These are phyloP conservation scores for Sporothrix brunneoviolacea DNA, from an alignment of 2,329 filamentous ascomycete genomes.

Conservation along the genomic window DNA sequence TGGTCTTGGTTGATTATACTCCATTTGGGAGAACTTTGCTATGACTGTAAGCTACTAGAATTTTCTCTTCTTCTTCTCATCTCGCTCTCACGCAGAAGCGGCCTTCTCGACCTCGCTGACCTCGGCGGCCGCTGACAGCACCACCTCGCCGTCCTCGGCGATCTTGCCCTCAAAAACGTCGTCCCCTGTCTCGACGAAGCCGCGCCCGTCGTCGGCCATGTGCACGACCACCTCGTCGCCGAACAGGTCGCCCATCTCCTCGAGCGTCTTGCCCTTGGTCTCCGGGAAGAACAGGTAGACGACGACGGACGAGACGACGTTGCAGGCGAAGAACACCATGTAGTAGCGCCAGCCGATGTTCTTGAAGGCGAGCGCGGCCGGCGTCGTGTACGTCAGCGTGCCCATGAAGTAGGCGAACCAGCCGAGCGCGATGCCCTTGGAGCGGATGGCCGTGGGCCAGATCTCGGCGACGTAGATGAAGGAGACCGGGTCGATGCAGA, in stretches of 20 bases:
- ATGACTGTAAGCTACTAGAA: no score
- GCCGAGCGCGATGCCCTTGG: constrained; percentile 11
- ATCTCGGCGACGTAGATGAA: constrained; percentile 11
- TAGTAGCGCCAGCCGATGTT: constrained; percentile 11
- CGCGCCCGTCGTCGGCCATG: constrained; percentile 8
- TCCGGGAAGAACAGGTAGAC: constrained; percentile 8
- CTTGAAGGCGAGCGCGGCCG: not conserved
- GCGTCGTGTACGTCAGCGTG: constrained; percentile 5
- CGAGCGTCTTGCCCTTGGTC: constrained; percentile 12
- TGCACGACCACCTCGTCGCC: constrained; percentile 14
- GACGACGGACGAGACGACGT: not conserved
- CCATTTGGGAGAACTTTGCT: no score
- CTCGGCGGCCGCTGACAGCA: no score
- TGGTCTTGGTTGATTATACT: no score
- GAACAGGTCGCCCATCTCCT: constrained; percentile 20
- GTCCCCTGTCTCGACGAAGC: constrained; percentile 4
- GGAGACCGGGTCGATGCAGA: constrained; percentile 7
- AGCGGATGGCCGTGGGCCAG: constrained; percentile 6
- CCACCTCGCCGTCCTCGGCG: not conserved
- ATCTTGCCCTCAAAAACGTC: not conserved
- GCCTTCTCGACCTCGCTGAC: not conserved
- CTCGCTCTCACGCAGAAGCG: no score
- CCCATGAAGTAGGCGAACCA: constrained; percentile 9
- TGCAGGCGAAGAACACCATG: constrained; percentile 11
- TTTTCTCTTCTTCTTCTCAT: no score